phyloP scores from a whole-genome alignment of 768 basidiomycete species.

The Gelatoporia subvermispora region DNA sequence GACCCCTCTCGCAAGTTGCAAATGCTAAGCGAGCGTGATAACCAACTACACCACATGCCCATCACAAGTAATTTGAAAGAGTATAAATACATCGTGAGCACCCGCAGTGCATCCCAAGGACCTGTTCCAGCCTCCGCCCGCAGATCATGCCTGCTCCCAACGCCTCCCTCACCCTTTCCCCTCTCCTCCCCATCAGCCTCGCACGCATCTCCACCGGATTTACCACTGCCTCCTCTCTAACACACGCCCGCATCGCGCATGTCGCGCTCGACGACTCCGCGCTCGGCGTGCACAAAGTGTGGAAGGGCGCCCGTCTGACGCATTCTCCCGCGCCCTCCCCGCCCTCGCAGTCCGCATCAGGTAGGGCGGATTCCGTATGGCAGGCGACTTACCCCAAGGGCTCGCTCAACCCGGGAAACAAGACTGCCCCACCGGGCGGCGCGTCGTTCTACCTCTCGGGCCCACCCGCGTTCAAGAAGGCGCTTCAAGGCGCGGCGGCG shows the following conservation, averaged over 20 bases:
- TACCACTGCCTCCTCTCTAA: slow-evolving; percentile 32
- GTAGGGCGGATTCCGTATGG: slow-evolving; percentile 37
- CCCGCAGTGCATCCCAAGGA: too few species aligned
- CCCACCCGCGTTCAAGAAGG: slow-evolving; percentile 36
- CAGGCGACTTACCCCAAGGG: slow-evolving; percentile 58
- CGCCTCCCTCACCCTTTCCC: neutral
- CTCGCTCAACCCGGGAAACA: slow-evolving; percentile 50
- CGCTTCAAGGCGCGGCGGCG: slow-evolving; percentile 20
- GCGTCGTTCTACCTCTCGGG: slow-evolving; percentile 69
- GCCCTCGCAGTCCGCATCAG: slow-evolving; percentile 11
- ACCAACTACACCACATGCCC: slow-evolving; percentile 9
- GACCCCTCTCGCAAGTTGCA: neutral
- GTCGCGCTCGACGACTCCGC: slow-evolving; percentile 36
- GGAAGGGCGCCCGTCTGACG: slow-evolving; percentile 29
- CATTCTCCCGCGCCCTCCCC: slow-evolving; percentile 24
- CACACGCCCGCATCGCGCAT: slow-evolving; percentile 13
- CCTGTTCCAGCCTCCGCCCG: too few species aligned
- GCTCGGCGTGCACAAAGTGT: slow-evolving; percentile 47
- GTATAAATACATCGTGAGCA: too few species aligned
- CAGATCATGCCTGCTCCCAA: neutral
- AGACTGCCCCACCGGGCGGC: slow-evolving; percentile 47
- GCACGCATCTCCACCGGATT: slow-evolving; percentile 31
- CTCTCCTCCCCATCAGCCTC: slow-evolving; percentile 9
- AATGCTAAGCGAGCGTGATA: slow-evolving; percentile 8
- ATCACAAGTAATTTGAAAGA: neutral